Conservation (phyloP, 345 rosid species). For the Hevea brasiliensis region DNA sequence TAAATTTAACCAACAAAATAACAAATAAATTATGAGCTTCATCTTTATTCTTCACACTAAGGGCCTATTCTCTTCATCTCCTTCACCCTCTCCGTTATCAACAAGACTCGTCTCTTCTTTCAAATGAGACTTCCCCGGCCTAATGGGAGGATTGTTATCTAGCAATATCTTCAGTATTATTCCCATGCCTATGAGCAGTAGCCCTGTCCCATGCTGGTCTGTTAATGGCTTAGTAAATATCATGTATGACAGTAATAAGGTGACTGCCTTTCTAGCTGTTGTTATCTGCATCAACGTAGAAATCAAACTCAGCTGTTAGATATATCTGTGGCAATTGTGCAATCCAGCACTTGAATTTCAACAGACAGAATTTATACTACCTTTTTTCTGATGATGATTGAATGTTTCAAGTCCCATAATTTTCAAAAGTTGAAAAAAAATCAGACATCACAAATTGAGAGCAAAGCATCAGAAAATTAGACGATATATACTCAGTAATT, state of each 20-base stretch:
- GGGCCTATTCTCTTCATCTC: constrained; percentile 53
- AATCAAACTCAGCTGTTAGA: constrained; percentile 7
- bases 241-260: constrained; percentile 68
- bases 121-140: constrained; percentile 20
- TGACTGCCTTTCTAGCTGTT: constrained; percentile 81
- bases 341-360: background rate
- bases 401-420: background rate
- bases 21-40: no score
- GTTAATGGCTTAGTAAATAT: constrained; percentile 90
- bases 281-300: constrained; percentile 52
- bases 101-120: constrained; percentile 21
- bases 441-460: background rate
- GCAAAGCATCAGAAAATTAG: background rate
- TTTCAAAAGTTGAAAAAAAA: background rate
- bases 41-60: constrained; percentile 28
- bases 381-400: no score
- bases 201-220: constrained; percentile 76
- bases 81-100: constrained; percentile 23
- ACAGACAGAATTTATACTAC: background rate
- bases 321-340: background rate
- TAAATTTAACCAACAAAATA: background rate
- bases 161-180: constrained; percentile 78
- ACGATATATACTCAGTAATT: background rate
- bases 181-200: constrained; percentile 77
- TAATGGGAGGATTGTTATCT: constrained; percentile 42